Percentiles rank a stretch among this genome's conserved stretches.
Conservation (phyloP, 805 yeast species). For the Starmerella stellata region DNA sequence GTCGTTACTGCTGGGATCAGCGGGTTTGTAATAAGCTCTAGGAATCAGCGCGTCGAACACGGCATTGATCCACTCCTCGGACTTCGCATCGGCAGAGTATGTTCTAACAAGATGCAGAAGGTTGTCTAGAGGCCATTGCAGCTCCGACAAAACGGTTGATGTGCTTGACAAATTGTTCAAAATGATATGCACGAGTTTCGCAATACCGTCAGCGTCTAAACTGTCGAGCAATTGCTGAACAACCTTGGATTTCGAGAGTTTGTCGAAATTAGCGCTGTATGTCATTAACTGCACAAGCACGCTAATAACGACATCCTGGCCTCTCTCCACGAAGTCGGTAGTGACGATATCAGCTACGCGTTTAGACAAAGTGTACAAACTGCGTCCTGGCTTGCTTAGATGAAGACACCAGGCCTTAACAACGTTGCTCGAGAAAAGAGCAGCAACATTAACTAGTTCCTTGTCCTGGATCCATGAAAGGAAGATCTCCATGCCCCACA, state of each 20-base stretch:
- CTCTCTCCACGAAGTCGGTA: conserved; percentile 1
- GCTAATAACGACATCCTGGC: conserved; percentile 2
- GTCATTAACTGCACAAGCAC: conserved; percentile 9
- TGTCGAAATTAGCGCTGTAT: conserved; percentile 44
- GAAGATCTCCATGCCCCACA: conserved; percentile 66
- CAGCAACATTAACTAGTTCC: conserved; percentile 13
- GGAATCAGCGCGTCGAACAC: conserved; percentile 27
- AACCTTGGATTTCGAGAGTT: conserved; percentile 54
- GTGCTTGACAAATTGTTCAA: conserved; percentile 13
- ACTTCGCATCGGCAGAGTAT: conserved; percentile 12
- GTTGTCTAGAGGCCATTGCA: conserved; percentile 43
- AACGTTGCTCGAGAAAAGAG: conserved; percentile 18
- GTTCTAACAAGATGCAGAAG: conserved; percentile 29
- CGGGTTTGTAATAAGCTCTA: conserved; percentile 27
- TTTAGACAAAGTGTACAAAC: conserved; percentile 49
- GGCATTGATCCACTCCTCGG: conserved; percentile 22
- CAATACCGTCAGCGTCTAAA: conserved; percentile 6
- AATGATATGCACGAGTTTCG: conserved; percentile 17
- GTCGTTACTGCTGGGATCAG: neutral
- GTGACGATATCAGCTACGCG: conserved; percentile 26
- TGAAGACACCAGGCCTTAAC: conserved; percentile 55
- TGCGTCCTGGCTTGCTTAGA: conserved; percentile 43
- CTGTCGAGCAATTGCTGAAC: conserved; percentile 29
- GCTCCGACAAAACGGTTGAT: neutral
- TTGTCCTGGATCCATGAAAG: conserved; percentile 28